phyloP scores from a whole-genome alignment of 495 filamentous ascomycete species.

The Neurospora sp. region DNA sequence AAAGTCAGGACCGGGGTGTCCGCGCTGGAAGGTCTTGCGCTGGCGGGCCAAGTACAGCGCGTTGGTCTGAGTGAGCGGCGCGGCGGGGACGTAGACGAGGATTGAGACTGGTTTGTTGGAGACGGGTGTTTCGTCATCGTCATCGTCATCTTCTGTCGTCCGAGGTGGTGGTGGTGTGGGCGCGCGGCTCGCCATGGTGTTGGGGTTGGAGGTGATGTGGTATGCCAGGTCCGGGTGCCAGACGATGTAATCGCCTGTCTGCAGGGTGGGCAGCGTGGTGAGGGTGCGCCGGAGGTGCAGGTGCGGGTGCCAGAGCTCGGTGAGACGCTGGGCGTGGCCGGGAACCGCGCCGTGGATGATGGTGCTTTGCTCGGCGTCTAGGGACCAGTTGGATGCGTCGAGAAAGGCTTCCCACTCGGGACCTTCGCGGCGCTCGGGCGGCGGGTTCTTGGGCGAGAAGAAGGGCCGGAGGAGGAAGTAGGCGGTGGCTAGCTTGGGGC shows the following conservation, averaged over 20 bases:
- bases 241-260: constrained; percentile 79
- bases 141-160: background rate
- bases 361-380: constrained; percentile 37
- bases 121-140: background rate
- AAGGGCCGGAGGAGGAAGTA: constrained; percentile 86
- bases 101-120: constrained; percentile 19
- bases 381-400: constrained; percentile 46
- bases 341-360: constrained; percentile 74
- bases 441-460: constrained; percentile 50
- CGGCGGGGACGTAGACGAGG: constrained; percentile 71
- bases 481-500: constrained; percentile 69
- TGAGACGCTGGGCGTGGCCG: constrained; percentile 72
- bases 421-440: constrained; percentile 24
- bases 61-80: constrained; percentile 71
- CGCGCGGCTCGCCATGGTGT: constrained; percentile 25
- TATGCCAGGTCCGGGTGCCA: constrained; percentile 76
- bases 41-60: constrained; percentile 67
- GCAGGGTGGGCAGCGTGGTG: constrained; percentile 65
- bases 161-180: constrained; percentile 20
- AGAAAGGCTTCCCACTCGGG: constrained; percentile 42
- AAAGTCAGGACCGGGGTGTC: constrained; percentile 64
- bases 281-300: constrained; percentile 64
- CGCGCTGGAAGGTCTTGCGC: constrained; percentile 57
- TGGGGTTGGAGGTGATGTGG: constrained; percentile 36
- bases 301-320: constrained; percentile 65